Evolutionary conservation across 176 grass and related monocot species (phyloP).

Genomic region (Lolium rigidum): DNA sequence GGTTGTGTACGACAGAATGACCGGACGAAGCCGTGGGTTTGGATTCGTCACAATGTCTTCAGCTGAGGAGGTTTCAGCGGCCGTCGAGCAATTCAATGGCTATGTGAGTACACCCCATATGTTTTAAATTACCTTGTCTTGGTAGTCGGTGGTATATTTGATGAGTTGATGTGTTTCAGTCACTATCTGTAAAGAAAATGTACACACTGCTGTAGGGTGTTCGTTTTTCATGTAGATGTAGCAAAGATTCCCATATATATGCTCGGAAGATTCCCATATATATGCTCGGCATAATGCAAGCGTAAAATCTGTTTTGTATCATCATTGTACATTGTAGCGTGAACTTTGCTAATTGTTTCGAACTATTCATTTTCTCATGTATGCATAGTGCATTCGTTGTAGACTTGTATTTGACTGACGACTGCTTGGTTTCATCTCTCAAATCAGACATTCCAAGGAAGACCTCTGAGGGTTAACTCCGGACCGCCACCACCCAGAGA

Average conservation of each 20-base stretch:
- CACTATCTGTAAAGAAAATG: not conserved
- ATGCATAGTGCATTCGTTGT: not conserved
- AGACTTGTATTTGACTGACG: constrained; percentile 16
- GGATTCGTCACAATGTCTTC: constrained; percentile 94
- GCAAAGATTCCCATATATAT: not conserved
- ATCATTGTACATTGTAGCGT: not conserved
- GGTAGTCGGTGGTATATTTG: not conserved
- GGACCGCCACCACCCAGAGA: constrained; percentile 78
- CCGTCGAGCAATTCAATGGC: constrained; percentile 81
- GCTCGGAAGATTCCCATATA: not conserved
- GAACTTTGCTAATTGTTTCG: not conserved
- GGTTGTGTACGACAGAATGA: constrained; percentile 95
- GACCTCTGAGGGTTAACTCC: constrained; percentile 73
- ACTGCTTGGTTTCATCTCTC: constrained; percentile 12
- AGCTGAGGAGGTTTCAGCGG: constrained; percentile 62
- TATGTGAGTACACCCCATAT: constrained; percentile 59
- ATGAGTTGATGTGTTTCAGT: not conserved
- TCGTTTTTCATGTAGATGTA: not conserved
- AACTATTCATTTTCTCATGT: constrained; percentile 22
- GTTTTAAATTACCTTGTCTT: constrained; percentile 11
- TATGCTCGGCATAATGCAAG: not conserved
- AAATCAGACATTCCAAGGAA: constrained; percentile 78
- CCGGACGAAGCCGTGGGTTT: constrained; percentile 94
- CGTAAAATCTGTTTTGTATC: not conserved
- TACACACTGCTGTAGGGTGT: not conserved